Conservation (phyloP, 2,329 filamentous ascomycete species). For the Atkinsonella texensis region DNA sequence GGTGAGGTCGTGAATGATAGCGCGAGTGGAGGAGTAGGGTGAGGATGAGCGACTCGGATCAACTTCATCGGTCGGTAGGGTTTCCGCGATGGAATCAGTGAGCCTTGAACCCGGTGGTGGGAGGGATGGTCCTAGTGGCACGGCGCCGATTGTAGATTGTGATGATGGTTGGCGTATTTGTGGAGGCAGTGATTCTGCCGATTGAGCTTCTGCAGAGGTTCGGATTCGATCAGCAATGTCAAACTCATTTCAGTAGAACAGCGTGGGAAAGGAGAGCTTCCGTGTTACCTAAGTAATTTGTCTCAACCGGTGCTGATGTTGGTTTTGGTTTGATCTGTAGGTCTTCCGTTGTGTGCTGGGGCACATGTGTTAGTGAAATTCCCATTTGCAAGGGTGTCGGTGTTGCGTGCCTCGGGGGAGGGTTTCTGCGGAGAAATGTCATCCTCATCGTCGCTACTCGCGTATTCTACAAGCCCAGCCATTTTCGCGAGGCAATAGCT, state of each 20-base stretch:
- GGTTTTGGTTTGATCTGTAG: not conserved
- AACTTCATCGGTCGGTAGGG: slow-evolving; percentile 15
- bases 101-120: slow-evolving; percentile 18
- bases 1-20: slow-evolving; percentile 58
- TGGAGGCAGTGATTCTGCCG: not conserved
- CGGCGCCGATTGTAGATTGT: slow-evolving; percentile 15
- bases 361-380: not conserved
- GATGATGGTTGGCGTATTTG: not conserved
- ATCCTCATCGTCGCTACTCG: slow-evolving; percentile 39
- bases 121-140: slow-evolving; percentile 28
- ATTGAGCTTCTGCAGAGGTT: not conserved
- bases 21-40: slow-evolving; percentile 55
- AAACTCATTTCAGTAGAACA: no score
- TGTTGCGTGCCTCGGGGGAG: slow-evolving; percentile 1
- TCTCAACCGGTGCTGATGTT: not conserved
- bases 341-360: not conserved
- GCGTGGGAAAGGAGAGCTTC: no score
- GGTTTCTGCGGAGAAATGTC: slow-evolving; percentile 11
- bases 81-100: slow-evolving; percentile 7
- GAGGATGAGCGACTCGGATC: slow-evolving; percentile 28
- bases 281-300: no score
- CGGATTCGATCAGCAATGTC: not conserved
- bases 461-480: slow-evolving; percentile 37
- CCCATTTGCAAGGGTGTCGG: not conserved
- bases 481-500: slow-evolving; percentile 13